These are phyloP conservation scores for Lyophyllum atratum DNA, from an alignment of 768 basidiomycete species.

Conservation along the genomic window DNA sequence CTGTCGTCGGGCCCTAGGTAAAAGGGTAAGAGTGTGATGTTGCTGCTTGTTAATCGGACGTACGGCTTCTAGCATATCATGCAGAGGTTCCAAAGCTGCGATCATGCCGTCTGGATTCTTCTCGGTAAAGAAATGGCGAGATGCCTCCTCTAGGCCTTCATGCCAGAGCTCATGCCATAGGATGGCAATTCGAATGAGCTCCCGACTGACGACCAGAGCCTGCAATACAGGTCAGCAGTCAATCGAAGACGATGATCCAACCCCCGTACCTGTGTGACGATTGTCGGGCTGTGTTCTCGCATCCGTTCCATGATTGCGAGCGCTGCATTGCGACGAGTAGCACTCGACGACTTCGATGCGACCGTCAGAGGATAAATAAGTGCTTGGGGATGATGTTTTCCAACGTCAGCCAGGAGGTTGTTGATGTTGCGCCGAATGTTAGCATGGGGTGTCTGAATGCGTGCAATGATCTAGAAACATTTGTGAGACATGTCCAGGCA, in stretches of 20 bases:
- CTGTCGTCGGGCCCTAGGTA: constrained; percentile 84
- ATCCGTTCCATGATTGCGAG: constrained; percentile 87
- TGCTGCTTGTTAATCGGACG: constrained; percentile 21
- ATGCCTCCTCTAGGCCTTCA: constrained; percentile 97
- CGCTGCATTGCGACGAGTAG: constrained; percentile 79
- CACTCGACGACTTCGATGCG: constrained; percentile 93
- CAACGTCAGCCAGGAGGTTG: constrained; percentile 85
- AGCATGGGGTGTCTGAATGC: constrained; percentile 91
- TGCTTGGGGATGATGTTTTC: constrained; percentile 96
- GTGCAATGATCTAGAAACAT: constrained; percentile 82
- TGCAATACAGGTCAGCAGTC: constrained; percentile 27
- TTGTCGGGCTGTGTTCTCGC: constrained; percentile 84
- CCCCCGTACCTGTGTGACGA: constrained; percentile 78
- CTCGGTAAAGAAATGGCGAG: constrained; percentile 94
- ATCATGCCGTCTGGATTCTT: constrained; percentile 98
- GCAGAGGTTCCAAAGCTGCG: constrained; percentile 85
- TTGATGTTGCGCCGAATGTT: constrained; percentile 91
- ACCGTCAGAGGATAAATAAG: constrained; percentile 95
- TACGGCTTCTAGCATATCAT: constrained; percentile 88
- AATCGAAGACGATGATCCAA: background rate
- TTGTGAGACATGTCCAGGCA: background rate
- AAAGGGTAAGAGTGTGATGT: background rate
- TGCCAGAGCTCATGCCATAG: constrained; percentile 99
- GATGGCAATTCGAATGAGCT: constrained; percentile 96
- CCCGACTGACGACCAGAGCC: constrained; percentile 88